Percentiles rank a stretch among this genome's conserved stretches.
These are phyloP conservation scores for Sporisorium iseilematis-ciliati DNA, from an alignment of 1,284 basidiomycete genomes.

Conservation along the genomic window DNA sequence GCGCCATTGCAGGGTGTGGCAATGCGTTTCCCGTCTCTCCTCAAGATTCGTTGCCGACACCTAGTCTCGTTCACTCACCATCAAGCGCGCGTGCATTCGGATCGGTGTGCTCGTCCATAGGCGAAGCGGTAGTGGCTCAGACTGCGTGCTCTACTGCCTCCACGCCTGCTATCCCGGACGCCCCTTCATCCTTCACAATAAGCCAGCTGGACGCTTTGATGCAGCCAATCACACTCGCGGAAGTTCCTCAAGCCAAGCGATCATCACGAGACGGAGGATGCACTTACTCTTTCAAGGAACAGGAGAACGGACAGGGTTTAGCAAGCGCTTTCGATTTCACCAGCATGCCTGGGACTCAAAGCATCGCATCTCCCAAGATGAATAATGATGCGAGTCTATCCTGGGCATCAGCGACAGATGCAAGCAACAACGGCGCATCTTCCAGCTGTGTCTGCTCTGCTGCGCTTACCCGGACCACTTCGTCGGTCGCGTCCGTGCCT, in stretches of 20 bases:
- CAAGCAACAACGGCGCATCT: neutral
- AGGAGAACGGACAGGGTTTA: neutral
- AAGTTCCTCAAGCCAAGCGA: neutral
- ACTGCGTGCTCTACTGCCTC: slow-evolving; percentile 9
- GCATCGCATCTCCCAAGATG: neutral
- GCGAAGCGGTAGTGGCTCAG: neutral
- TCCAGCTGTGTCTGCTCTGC: slow-evolving; percentile 6
- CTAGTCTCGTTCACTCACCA: slow-evolving; percentile 19
- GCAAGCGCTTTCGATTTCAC: slow-evolving; percentile 26
- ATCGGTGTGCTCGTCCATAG: neutral
- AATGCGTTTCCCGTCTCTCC: slow-evolving; percentile 1
- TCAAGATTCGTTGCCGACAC: slow-evolving; percentile 19
- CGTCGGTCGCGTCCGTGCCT: slow-evolving; percentile 1
- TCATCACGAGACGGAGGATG: neutral
- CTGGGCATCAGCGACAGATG: neutral
- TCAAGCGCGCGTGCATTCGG: slow-evolving; percentile 1
- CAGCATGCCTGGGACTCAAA: neutral
- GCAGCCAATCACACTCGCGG: neutral
- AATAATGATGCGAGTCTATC: neutral
- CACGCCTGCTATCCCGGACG: neutral
- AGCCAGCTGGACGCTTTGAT: neutral
- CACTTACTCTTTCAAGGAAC: too few species aligned
- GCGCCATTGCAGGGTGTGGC: neutral
- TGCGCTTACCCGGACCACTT: slow-evolving; percentile 1
- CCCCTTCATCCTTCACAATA: neutral